A percentile compares a stretch with the other conserved stretches of the same genome.
Evolutionary conservation across 139 green algal species (phyloP).

Genomic region (Spirogloea muscicola): DNA sequence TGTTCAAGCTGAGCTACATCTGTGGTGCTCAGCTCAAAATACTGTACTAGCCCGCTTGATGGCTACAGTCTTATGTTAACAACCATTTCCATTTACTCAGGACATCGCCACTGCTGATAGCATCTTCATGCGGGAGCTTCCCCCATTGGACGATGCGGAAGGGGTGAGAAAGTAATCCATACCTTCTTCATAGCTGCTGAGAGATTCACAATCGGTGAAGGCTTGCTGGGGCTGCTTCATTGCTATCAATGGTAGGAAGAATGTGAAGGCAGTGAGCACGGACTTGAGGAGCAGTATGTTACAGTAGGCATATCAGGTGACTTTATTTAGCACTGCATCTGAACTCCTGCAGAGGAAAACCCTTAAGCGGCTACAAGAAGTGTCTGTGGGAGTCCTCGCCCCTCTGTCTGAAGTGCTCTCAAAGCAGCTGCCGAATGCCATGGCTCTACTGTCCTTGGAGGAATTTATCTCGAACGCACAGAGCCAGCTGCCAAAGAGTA

Average conservation of each 20-base stretch:
- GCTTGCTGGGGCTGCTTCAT: too few relatives aligned
- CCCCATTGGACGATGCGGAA: conserved; percentile 34
- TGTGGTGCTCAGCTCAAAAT: too few relatives aligned
- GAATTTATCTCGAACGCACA: conserved; percentile 22
- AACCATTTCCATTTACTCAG: too few relatives aligned
- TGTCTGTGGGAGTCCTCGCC: conserved; percentile 64
- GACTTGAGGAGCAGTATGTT: too few relatives aligned
- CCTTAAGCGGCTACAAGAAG: conserved; percentile 81
- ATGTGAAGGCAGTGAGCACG: conserved; percentile 2
- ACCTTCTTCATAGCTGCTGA: too few relatives aligned
- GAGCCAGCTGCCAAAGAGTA: conserved; percentile 62
- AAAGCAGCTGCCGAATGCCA: conserved; percentile 71
- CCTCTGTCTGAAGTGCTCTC: conserved; percentile 59
- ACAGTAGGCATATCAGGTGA: too few relatives aligned
- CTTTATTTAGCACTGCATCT: too few relatives aligned
- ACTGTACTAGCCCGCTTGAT: too few relatives aligned
- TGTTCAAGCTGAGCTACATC: too few relatives aligned
- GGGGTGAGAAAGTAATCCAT: conserved; percentile 32
- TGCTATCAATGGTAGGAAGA: too few relatives aligned
- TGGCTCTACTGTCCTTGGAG: conserved; percentile 75
- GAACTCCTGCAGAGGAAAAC: conserved; percentile 50
- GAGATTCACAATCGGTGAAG: too few relatives aligned
- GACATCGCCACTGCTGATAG: conserved; percentile 91
- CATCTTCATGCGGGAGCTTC: conserved; percentile 73
- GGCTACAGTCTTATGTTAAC: too few relatives aligned